A percentile compares a stretch with the other conserved stretches of the same genome.
phyloP scores from a whole-genome alignment of 257 asterid genomes.

The Plectranthus barbatus region DNA sequence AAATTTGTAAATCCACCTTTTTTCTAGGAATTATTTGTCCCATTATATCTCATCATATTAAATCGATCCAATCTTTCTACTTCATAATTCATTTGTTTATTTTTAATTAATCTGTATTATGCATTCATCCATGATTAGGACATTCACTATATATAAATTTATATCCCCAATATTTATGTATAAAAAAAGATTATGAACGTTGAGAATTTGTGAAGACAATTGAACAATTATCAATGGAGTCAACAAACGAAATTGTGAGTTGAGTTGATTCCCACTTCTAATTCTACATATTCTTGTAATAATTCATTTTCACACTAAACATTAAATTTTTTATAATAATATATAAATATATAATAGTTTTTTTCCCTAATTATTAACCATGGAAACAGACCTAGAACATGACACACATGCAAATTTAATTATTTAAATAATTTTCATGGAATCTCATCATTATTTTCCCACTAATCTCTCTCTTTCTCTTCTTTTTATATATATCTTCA shows the following conservation, averaged over 20 bases:
- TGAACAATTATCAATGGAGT: not conserved
- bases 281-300: too few species aligned
- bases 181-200: not conserved
- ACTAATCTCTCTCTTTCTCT: slow-evolving; percentile 4
- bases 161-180: too few species aligned
- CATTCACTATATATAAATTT: too few species aligned
- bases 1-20: too few species aligned
- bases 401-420: slow-evolving; percentile 12
- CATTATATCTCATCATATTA: not conserved
- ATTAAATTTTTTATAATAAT: not conserved
- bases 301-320: too few species aligned
- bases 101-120: too few species aligned
- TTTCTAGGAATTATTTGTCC: not conserved
- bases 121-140: too few species aligned
- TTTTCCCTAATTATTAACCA: not conserved
- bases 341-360: not conserved
- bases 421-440: slow-evolving; percentile 5
- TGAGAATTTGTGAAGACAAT: not conserved
- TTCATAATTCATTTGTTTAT: too few species aligned
- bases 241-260: not conserved
- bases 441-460: slow-evolving; percentile 17
- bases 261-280: not conserved
- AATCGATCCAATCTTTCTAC: not conserved
- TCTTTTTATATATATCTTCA: slow-evolving; percentile 16
- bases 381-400: too few species aligned